These are phyloP conservation scores for Colletotrichum liaoningense DNA, from an alignment of 2,329 filamentous ascomycete genomes.

Conservation along the genomic window DNA sequence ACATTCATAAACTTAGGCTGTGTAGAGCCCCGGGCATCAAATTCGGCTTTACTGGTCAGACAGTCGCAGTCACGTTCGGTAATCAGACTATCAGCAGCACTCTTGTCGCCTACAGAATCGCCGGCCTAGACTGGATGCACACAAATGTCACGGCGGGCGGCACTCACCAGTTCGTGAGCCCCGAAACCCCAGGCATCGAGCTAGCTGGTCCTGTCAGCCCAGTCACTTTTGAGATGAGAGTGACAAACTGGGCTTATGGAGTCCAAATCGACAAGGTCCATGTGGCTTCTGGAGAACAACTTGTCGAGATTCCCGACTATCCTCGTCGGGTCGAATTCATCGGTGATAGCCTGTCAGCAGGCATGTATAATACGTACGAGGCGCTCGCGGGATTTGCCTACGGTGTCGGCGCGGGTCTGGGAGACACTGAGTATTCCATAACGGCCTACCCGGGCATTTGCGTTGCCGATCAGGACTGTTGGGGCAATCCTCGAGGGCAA, in stretches of 20 bases:
- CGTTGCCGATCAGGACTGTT: conserved; percentile 65
- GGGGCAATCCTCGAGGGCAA: conserved; percentile 61
- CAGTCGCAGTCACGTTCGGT: conserved; percentile 66
- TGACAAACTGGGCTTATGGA: conserved; percentile 71
- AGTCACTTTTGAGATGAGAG: conserved; percentile 66
- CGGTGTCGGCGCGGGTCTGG: conserved; percentile 65
- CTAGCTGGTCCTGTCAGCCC: conserved; percentile 55
- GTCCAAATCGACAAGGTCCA: conserved; percentile 67
- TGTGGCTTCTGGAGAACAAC: conserved; percentile 53
- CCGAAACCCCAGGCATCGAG: conserved; percentile 56
- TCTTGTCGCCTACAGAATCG: conserved; percentile 68
- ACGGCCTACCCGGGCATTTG: conserved; percentile 71
- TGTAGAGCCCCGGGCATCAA: conserved; percentile 63
- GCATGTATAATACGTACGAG: conserved; percentile 70
- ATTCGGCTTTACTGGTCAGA: conserved; percentile 65
- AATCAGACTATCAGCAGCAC: conserved; percentile 59
- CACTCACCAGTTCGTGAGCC: conserved; percentile 66
- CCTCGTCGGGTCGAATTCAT: conserved; percentile 55
- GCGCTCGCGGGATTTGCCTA: conserved; percentile 67
- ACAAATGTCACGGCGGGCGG: conserved; percentile 68
- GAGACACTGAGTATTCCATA: conserved; percentile 68
- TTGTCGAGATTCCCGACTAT: conserved; percentile 56
- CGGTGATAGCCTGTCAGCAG: conserved; percentile 61
- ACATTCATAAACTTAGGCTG: conserved; percentile 11
- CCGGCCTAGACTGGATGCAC: conserved; percentile 69